Evolutionary conservation across 768 basidiomycete species (phyloP).

Genomic region (Leucosporidium creatinivorum): DNA sequence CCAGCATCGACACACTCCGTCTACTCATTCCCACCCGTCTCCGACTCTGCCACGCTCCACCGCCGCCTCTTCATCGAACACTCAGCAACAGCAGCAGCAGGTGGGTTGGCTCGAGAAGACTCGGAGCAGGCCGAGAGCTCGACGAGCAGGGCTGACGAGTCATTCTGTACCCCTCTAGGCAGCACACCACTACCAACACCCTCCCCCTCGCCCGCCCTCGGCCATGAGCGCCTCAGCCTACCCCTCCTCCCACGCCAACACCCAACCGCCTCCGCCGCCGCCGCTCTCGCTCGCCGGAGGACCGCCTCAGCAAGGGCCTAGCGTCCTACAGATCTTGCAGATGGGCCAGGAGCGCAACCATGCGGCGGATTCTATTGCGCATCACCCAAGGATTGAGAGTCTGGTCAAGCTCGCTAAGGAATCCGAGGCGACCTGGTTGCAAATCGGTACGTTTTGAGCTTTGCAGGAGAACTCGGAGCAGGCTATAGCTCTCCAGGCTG

Average conservation of each 20-base stretch:
- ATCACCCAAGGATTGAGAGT: conserved; percentile 30
- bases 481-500: not conserved
- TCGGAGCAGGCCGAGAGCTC: too few relatives aligned
- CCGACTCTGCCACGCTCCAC: too few relatives aligned
- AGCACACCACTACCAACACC: too few relatives aligned
- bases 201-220: too few relatives aligned
- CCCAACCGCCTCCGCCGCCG: conserved; percentile 19
- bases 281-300: conserved; percentile 22
- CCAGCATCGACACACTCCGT: too few relatives aligned
- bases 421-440: conserved; percentile 35
- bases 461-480: not conserved
- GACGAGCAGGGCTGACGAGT: too few relatives aligned
- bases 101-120: too few relatives aligned
- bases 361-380: conserved; percentile 31
- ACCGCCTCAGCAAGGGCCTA: conserved; percentile 30
- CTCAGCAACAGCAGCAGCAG: too few relatives aligned
- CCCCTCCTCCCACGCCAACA: not conserved
- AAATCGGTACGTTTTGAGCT: conserved; percentile 25
- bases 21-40: too few relatives aligned
- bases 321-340: conserved; percentile 28
- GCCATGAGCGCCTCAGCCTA: not conserved
- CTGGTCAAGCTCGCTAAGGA: conserved; percentile 35
- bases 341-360: conserved; percentile 33
- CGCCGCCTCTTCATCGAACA: too few relatives aligned
- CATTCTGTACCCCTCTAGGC: too few relatives aligned